Evolutionary conservation across 306 rosid genomes (phyloP).

Genomic region (Inga oerstediana): DNA sequence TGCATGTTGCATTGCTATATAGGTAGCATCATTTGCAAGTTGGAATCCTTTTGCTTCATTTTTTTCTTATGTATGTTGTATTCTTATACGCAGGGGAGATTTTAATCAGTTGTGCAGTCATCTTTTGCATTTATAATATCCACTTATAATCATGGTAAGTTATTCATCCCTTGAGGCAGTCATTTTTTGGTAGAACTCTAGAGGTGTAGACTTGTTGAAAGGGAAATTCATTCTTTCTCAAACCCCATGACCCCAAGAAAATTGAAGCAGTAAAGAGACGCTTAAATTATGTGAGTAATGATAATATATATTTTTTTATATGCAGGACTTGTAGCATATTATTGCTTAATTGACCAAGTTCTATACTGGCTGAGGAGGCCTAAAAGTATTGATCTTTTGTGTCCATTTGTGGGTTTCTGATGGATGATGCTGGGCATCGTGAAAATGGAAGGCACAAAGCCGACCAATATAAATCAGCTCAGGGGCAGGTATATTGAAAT

Average conservation of each 20-base stretch:
- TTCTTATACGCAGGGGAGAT: conserved; percentile 34
- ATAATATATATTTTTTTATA: conserved; percentile 28
- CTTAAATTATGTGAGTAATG: background rate
- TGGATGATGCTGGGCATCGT: conserved; percentile 92
- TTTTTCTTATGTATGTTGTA: background rate
- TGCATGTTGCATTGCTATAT: background rate
- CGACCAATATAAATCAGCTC: conserved; percentile 86
- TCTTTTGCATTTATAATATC: background rate
- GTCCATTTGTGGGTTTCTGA: conserved; percentile 43
- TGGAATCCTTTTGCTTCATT: conserved; percentile 13
- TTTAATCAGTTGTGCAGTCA: background rate
- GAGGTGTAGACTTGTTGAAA: background rate
- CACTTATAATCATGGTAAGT: conserved; percentile 35
- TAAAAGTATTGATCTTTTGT: conserved; percentile 29
- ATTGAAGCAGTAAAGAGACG: background rate
- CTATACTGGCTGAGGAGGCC: conserved; percentile 31
- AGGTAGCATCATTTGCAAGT: conserved; percentile 5
- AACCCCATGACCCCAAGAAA: background rate
- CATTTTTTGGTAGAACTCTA: conserved; percentile 10
- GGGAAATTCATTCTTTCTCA: background rate
- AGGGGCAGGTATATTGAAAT: conserved; percentile 76
- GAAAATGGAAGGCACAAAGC: conserved; percentile 95
- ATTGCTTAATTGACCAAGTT: conserved; percentile 31
- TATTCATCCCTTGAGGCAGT: background rate
- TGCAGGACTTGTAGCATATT: conserved; percentile 38